These are phyloP conservation scores for Blastobotrys indianensis DNA, from an alignment of 1,139 yeast genomes.

Conservation along the genomic window DNA sequence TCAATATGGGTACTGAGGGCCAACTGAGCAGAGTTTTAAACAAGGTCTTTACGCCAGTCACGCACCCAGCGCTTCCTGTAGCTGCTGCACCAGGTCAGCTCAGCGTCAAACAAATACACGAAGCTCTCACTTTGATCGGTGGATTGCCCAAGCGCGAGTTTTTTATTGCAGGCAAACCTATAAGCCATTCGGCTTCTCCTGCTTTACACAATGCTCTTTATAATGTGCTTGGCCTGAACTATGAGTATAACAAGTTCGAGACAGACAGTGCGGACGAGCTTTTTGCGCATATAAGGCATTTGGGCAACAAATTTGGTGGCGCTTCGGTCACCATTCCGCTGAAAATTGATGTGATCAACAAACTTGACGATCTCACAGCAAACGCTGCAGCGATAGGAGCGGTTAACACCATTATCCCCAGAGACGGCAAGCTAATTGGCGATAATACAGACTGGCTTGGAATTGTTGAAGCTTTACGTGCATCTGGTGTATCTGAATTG, in stretches of 20 bases:
- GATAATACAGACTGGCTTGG: constrained; percentile 98
- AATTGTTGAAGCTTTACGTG: constrained; percentile 58
- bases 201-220: constrained; percentile 75
- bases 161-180: constrained; percentile 78
- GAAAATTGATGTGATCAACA: constrained; percentile 69
- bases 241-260: constrained; percentile 62
- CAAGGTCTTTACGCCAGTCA: constrained; percentile 72
- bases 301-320: constrained; percentile 69
- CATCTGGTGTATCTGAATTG: constrained; percentile 51
- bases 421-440: constrained; percentile 56
- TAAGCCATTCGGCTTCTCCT: constrained; percentile 85
- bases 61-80: constrained; percentile 57
- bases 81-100: constrained; percentile 79
- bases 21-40: constrained; percentile 76
- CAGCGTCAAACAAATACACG: constrained; percentile 49
- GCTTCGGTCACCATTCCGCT: constrained; percentile 88
- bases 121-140: constrained; percentile 57
- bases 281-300: constrained; percentile 40
- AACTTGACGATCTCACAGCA: constrained; percentile 50
- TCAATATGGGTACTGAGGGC: constrained; percentile 74
- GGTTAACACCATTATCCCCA: constrained; percentile 69
- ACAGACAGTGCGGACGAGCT: constrained; percentile 54
- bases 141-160: constrained; percentile 52
- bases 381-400: constrained; percentile 84
- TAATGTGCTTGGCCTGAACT: constrained; percentile 69